Evolutionary conservation across 805 yeast genomes (phyloP).

Genomic region (Ogataea parapolymorpha): DNA sequence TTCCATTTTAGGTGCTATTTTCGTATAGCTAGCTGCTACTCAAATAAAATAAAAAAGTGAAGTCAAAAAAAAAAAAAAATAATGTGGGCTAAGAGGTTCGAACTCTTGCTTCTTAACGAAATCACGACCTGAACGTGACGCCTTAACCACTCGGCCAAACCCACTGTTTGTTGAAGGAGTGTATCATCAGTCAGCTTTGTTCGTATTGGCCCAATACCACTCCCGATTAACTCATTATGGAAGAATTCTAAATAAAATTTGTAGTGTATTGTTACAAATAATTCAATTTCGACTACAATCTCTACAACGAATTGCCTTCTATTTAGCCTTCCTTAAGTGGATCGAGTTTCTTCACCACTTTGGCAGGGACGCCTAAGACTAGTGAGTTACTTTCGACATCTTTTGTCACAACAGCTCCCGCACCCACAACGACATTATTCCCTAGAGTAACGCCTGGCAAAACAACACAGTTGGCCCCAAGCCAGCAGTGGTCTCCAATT

Average conservation of each 20-base stretch:
- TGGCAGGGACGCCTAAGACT: slow-evolving; percentile 58
- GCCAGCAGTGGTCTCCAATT: slow-evolving; percentile 68
- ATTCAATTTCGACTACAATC: no score
- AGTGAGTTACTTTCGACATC: slow-evolving; percentile 54
- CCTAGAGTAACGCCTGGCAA: slow-evolving; percentile 70
- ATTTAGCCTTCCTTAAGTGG: slow-evolving; percentile 6
- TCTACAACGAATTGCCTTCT: no score
- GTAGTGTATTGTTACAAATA: no score
- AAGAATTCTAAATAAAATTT: no score
- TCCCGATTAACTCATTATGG: no score
- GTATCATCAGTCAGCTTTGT: neutral
- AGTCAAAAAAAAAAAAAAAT: slow-evolving; percentile 2
- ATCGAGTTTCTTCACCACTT: slow-evolving; percentile 20
- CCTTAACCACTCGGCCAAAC: slow-evolving; percentile 32
- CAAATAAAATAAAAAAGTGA: no score
- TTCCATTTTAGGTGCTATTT: neutral
- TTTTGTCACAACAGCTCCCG: slow-evolving; percentile 62
- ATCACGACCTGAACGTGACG: slow-evolving; percentile 31
- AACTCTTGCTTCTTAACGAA: slow-evolving; percentile 30
- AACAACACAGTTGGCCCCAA: slow-evolving; percentile 54
- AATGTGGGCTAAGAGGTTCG: slow-evolving; percentile 31
- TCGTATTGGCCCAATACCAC: no score
- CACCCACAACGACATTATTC: slow-evolving; percentile 58
- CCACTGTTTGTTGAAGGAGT: slow-evolving; percentile 12
- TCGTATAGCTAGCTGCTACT: no score